A percentile compares a stretch with the other conserved stretches of the same genome.
These are phyloP conservation scores for Globisporangium camurandrum DNA, from an alignment of 352 stramenopile species.

Conservation along the genomic window DNA sequence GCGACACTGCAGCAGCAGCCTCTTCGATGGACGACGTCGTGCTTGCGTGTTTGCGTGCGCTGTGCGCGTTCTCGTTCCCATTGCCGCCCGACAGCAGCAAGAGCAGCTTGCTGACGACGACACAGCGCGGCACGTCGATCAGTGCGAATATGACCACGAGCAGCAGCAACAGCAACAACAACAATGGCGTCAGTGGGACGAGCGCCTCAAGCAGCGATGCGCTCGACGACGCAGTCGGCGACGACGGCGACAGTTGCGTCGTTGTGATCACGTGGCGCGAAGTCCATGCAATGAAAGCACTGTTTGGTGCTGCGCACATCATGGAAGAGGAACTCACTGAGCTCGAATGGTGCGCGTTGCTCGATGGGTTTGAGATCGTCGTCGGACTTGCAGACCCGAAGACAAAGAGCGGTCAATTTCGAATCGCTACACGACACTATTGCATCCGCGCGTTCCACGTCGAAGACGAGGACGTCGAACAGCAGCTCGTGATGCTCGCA, in stretches of 20 bases:
- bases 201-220: slow-evolving; percentile 18
- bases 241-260: slow-evolving; percentile 59
- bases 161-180: too few species aligned
- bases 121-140: slow-evolving; percentile 23
- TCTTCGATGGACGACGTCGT: slow-evolving; percentile 67
- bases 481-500: slow-evolving; percentile 79
- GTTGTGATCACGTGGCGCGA: slow-evolving; percentile 74
- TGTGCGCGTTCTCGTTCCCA: slow-evolving; percentile 78
- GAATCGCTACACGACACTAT: slow-evolving; percentile 67
- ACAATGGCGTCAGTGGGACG: too few species aligned
- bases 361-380: slow-evolving; percentile 80
- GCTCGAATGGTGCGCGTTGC: slow-evolving; percentile 63
- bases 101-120: slow-evolving; percentile 30
- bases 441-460: slow-evolving; percentile 64
- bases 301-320: slow-evolving; percentile 77
- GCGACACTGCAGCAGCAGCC: background rate
- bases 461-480: slow-evolving; percentile 83
- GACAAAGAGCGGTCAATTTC: slow-evolving; percentile 65
- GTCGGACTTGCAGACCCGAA: slow-evolving; percentile 64
- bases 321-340: slow-evolving; percentile 80
- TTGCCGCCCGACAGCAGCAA: slow-evolving; percentile 57
- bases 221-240: slow-evolving; percentile 25
- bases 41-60: slow-evolving; percentile 54
- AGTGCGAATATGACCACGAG: too few species aligned
- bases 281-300: slow-evolving; percentile 84